Conservation (phyloP, 257 asterid species). For the Solanum microdontum region DNA sequence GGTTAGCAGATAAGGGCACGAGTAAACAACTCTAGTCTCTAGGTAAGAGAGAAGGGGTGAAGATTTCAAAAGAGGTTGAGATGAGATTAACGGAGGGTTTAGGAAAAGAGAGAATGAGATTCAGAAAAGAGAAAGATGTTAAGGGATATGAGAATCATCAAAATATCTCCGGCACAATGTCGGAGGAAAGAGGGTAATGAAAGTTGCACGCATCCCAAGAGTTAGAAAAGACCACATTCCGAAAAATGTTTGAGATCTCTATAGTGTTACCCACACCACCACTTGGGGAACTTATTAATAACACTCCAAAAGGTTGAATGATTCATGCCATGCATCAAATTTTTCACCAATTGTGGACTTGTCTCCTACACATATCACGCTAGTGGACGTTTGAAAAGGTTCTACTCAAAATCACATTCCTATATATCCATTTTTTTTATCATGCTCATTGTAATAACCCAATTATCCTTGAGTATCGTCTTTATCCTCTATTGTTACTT, state of each 20-base stretch:
- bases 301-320: neutral
- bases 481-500: neutral
- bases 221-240: neutral
- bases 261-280: neutral
- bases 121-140: neutral
- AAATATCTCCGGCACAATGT: neutral
- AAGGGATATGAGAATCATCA: neutral
- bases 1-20: neutral
- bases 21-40: neutral
- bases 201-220: neutral
- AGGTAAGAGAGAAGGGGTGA: neutral
- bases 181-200: neutral
- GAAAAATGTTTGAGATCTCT: neutral
- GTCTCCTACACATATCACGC: neutral
- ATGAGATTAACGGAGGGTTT: neutral
- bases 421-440: neutral
- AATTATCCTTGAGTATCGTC: neutral
- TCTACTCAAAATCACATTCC: neutral
- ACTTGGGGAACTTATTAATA: neutral
- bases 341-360: neutral
- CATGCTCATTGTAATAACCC: neutral
- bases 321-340: neutral
- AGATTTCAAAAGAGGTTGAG: neutral
- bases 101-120: neutral
- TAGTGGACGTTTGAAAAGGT: neutral